Evolutionary conservation across 164 flowering plant genomes (phyloP).

Genomic region (Platanus orientalis): DNA sequence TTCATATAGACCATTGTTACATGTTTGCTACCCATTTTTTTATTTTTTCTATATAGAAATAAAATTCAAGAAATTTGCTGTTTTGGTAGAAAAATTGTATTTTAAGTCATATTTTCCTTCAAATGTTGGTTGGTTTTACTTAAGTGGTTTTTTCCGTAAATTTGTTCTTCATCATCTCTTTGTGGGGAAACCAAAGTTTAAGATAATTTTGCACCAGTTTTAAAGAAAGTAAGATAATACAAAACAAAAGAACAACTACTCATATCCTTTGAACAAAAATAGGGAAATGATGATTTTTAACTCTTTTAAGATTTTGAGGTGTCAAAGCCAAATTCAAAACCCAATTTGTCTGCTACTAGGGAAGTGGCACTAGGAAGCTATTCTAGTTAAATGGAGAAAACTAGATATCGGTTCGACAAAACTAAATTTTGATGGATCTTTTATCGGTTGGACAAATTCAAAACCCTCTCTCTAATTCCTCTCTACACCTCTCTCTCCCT

Average conservation of each 20-base stretch:
- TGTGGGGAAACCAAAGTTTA: too few relatives aligned
- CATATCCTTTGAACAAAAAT: background rate
- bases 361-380: conserved; percentile 28
- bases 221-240: background rate
- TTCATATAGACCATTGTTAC: background rate
- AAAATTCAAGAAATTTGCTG: too few relatives aligned
- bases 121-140: background rate
- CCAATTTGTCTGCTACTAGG: conserved; percentile 21
- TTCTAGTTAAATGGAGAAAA: conserved; percentile 56
- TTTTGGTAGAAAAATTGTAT: too few relatives aligned
- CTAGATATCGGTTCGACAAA: conserved; percentile 68
- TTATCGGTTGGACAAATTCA: too few relatives aligned
- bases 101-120: too few relatives aligned
- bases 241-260: background rate
- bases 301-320: conserved; percentile 17
- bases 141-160: background rate
- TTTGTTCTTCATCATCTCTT: too few relatives aligned
- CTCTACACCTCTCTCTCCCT: too few relatives aligned
- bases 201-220: background rate
- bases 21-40: too few relatives aligned
- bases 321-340: conserved; percentile 13
- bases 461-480: too few relatives aligned
- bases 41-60: too few relatives aligned
- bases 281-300: conserved; percentile 4
- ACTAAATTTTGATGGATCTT: conserved; percentile 72